phyloP scores from a whole-genome alignment of 2,329 filamentous ascomycete species.

The Trichoderma pleuroti region DNA sequence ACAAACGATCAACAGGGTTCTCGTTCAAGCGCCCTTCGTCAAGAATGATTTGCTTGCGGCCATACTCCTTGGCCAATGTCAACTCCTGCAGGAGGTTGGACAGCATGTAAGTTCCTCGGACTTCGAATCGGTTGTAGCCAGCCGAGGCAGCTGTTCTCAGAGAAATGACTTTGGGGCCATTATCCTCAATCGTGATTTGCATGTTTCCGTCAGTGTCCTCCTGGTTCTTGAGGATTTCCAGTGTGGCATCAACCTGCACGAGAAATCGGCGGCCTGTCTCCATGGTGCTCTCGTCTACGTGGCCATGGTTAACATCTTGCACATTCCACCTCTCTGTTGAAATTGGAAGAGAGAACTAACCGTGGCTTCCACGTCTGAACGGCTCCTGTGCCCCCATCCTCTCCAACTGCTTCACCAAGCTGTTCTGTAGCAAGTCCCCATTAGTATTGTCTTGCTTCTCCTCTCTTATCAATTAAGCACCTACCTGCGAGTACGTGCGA shows the following conservation, averaged over 20 bases:
- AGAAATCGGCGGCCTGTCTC: constrained; percentile 72
- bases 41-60: constrained; percentile 82
- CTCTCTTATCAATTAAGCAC: constrained; percentile 9
- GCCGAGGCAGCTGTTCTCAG: constrained; percentile 82
- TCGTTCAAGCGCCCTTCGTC: constrained; percentile 90
- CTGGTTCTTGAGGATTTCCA: constrained; percentile 72
- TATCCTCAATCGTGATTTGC: constrained; percentile 97
- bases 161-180: constrained; percentile 84
- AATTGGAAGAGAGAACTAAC: constrained; percentile 34
- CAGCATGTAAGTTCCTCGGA: constrained; percentile 95
- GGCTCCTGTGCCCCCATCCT: constrained; percentile 51
- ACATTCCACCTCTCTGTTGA: neutral
- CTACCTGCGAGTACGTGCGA: constrained; percentile 56
- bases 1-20: constrained; percentile 86
- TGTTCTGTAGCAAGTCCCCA: constrained; percentile 40
- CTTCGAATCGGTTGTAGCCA: constrained; percentile 81
- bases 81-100: constrained; percentile 95
- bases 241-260: constrained; percentile 79
- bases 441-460: neutral
- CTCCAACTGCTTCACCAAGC: constrained; percentile 51
- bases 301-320: neutral
- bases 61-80: constrained; percentile 85
- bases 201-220: constrained; percentile 94
- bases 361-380: constrained; percentile 57
- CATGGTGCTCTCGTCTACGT: constrained; percentile 66